phyloP scores from a whole-genome alignment of 2,329 filamentous ascomycete species.

The Mycocentrospora acerina region DNA sequence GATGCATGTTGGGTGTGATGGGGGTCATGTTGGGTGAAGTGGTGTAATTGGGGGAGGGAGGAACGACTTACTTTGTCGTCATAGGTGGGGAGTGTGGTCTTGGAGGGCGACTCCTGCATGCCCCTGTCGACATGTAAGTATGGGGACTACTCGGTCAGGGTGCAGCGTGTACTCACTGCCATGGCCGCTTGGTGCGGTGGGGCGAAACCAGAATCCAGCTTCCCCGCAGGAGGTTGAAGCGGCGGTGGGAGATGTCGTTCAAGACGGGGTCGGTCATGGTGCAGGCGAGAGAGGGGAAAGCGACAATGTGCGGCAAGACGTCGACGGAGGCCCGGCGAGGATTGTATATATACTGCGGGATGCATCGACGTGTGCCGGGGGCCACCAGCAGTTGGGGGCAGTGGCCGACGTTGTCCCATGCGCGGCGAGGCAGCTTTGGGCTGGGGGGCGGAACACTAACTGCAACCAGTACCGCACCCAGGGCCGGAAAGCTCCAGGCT shows the following conservation, averaged over 20 bases:
- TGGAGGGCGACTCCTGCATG: constrained; percentile 50
- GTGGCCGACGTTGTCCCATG: constrained; percentile 21
- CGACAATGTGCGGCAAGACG: constrained; percentile 5
- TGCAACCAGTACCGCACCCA: constrained; percentile 21
- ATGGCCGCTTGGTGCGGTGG: constrained; percentile 93
- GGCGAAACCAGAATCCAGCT: constrained; percentile 94
- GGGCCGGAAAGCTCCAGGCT: constrained; percentile 9
- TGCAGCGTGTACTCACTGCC: constrained; percentile 71
- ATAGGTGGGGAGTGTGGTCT: constrained; percentile 67
- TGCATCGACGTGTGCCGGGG: too few species aligned
- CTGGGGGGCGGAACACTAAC: constrained; percentile 32
- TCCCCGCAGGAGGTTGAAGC: constrained; percentile 88
- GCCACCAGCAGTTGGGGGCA: too few species aligned
- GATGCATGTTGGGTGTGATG: neutral
- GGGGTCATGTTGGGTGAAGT: too few species aligned
- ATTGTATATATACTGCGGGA: constrained; percentile 16
- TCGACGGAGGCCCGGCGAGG: constrained; percentile 4
- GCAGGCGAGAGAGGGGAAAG: constrained; percentile 5
- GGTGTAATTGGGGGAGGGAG: too few species aligned
- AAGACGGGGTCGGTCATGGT: constrained; percentile 58
- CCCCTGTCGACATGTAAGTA: constrained; percentile 34
- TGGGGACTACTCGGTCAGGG: neutral
- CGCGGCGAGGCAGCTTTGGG: constrained; percentile 24
- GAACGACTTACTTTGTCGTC: constrained; percentile 59
- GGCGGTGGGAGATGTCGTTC: constrained; percentile 89